Conservation (phyloP, 495 filamentous ascomycete species). For the Aspergillus ellipticus region DNA sequence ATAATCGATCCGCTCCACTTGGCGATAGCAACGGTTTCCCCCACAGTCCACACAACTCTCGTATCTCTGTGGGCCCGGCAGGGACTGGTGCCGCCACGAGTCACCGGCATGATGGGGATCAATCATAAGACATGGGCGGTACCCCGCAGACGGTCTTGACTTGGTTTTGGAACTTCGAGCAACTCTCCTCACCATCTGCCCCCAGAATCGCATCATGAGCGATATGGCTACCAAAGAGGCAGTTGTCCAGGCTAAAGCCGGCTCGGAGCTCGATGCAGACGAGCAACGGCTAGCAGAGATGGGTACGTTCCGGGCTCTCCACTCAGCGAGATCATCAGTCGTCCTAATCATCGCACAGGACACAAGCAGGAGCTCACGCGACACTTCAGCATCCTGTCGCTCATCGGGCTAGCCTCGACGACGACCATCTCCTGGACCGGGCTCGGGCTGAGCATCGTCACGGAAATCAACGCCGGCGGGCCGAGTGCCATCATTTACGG, state of each 20-base stretch:
- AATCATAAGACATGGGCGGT: not conserved
- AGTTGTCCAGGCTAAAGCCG: slow-evolving; percentile 3
- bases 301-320: not conserved
- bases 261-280: slow-evolving; percentile 2
- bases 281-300: slow-evolving; percentile 10
- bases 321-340: too few relatives aligned
- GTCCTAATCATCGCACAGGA: slow-evolving; percentile 21
- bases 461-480: slow-evolving; percentile 7
- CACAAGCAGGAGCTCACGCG: slow-evolving; percentile 57
- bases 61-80: not conserved
- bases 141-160: not conserved
- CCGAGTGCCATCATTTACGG: slow-evolving; percentile 8
- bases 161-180: too few relatives aligned
- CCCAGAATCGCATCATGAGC: not conserved
- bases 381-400: slow-evolving; percentile 55
- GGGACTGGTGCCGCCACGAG: not conserved
- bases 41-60: not conserved
- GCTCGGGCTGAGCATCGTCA: slow-evolving; percentile 30
- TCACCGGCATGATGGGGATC: not conserved
- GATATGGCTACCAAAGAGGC: not conserved
- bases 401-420: slow-evolving; percentile 52
- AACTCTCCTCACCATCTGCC: not conserved
- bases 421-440: slow-evolving; percentile 60
- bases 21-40: too few relatives aligned
- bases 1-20: too few relatives aligned